A percentile compares a stretch with the other conserved stretches of the same genome.
These are phyloP conservation scores for Candida sanyaensis DNA, from an alignment of 1,139 yeast species.

Conservation along the genomic window DNA sequence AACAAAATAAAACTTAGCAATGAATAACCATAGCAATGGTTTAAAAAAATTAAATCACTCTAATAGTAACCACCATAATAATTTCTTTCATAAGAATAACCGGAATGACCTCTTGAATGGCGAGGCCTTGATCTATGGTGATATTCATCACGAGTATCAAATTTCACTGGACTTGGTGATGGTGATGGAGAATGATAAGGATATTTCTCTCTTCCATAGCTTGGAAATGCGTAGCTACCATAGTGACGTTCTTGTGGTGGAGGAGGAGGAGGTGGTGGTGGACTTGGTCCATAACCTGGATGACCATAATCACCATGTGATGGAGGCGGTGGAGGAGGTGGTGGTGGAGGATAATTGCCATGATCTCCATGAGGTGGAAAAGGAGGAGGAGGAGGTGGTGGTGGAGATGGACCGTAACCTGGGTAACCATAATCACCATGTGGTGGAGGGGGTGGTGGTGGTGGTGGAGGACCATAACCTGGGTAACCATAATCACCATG, in stretches of 20 bases:
- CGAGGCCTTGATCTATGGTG: neutral
- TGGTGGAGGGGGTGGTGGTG: slow-evolving; percentile 15
- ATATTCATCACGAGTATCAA: too few species aligned
- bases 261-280: neutral
- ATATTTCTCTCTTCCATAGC: too few species aligned
- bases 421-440: neutral
- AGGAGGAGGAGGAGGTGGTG: neutral
- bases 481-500: slow-evolving; percentile 6
- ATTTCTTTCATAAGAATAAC: neutral
- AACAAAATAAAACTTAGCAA: neutral
- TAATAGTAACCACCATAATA: neutral
- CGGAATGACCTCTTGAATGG: neutral
- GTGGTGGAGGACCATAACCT: slow-evolving; percentile 1
- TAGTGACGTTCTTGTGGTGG: too few species aligned
- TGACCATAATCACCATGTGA: neutral
- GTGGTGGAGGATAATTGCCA: neutral
- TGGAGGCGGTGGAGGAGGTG: neutral
- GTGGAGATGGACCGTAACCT: neutral
- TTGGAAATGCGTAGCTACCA: too few species aligned
- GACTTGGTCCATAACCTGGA: neutral
- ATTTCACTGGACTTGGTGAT: too few species aligned
- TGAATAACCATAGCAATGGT: too few species aligned
- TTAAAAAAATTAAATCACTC: neutral
- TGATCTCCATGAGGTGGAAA: neutral
- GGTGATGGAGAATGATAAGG: too few species aligned